phyloP scores from a whole-genome alignment of 768 basidiomycete species.

The Rhizopogon rudus region DNA sequence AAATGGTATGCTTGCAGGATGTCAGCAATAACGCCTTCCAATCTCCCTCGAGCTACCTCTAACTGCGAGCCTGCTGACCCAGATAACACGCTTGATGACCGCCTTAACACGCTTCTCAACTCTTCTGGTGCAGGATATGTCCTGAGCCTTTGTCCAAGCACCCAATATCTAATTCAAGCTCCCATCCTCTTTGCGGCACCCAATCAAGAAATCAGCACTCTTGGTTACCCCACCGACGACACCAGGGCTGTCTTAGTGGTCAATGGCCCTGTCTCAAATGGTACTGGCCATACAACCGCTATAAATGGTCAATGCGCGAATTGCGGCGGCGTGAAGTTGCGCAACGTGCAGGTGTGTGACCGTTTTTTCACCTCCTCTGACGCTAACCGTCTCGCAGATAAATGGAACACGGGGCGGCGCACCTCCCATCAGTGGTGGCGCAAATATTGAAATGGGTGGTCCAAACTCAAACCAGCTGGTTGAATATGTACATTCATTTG shows the following conservation, averaged over 20 bases:
- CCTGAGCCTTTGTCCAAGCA: constrained; percentile 59
- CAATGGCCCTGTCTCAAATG: constrained; percentile 48
- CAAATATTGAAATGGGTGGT: constrained; percentile 85
- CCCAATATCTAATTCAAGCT: constrained; percentile 58
- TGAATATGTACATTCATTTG: constrained; percentile 70
- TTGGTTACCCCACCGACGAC: constrained; percentile 66
- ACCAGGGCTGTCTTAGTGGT: constrained; percentile 69
- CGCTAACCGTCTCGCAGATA: constrained; percentile 39
- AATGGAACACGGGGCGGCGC: constrained; percentile 63
- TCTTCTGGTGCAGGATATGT: constrained; percentile 63
- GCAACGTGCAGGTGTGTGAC: constrained; percentile 60
- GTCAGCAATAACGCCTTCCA: not conserved
- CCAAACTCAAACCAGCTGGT: constrained; percentile 65
- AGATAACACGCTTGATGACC: constrained; percentile 54
- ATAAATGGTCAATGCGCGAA: constrained; percentile 59
- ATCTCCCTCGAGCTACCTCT: constrained; percentile 7
- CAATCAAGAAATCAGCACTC: constrained; percentile 78
- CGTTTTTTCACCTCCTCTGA: not conserved
- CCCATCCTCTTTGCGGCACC: constrained; percentile 63
- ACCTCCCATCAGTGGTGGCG: constrained; percentile 54
- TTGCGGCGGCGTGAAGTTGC: constrained; percentile 56
- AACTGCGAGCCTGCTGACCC: constrained; percentile 45
- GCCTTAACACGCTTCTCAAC: constrained; percentile 60
- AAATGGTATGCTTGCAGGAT: not conserved
- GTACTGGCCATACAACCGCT: constrained; percentile 67